phyloP scores from a whole-genome alignment of 1,284 basidiomycete species.

The Farysia itapuensis region DNA sequence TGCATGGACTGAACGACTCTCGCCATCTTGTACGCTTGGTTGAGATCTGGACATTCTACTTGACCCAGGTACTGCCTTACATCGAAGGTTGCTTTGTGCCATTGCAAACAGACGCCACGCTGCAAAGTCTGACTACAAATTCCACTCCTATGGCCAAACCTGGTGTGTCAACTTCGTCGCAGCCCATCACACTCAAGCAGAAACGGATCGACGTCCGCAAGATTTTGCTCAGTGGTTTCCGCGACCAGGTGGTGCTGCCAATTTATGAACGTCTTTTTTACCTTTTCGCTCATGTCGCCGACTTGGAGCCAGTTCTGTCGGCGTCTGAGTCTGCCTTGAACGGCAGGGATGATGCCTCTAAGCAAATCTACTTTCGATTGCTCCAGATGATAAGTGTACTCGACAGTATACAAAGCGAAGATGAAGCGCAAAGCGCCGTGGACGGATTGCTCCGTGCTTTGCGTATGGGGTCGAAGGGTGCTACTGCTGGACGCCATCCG shows the following conservation, averaged over 20 bases:
- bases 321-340: conserved; percentile 6
- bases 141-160: conserved; percentile 3
- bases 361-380: conserved; percentile 38
- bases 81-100: conserved; percentile 69
- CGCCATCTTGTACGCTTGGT: conserved; percentile 75
- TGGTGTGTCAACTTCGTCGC: background rate
- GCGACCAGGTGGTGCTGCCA: conserved; percentile 65
- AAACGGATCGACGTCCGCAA: conserved; percentile 73
- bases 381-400: conserved; percentile 58
- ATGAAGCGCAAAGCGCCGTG: conserved; percentile 57
- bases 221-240: conserved; percentile 75
- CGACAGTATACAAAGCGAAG: conserved; percentile 50
- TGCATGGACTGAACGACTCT: conserved; percentile 67
- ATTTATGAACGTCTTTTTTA: conserved; percentile 43
- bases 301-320: conserved; percentile 28
- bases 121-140: conserved; percentile 34
- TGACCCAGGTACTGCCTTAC: conserved; percentile 86
- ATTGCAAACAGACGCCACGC: conserved; percentile 52
- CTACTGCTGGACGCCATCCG: conserved; percentile 19
- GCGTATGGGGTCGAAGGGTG: conserved; percentile 33
- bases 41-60: conserved; percentile 91
- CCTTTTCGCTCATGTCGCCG: conserved; percentile 34
- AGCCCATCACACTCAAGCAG: background rate
- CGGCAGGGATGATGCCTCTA: conserved; percentile 18
- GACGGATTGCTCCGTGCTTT: conserved; percentile 52